These are phyloP conservation scores for Calendula officinalis DNA, from an alignment of 129 eudicot genomes.

Conservation along the genomic window DNA sequence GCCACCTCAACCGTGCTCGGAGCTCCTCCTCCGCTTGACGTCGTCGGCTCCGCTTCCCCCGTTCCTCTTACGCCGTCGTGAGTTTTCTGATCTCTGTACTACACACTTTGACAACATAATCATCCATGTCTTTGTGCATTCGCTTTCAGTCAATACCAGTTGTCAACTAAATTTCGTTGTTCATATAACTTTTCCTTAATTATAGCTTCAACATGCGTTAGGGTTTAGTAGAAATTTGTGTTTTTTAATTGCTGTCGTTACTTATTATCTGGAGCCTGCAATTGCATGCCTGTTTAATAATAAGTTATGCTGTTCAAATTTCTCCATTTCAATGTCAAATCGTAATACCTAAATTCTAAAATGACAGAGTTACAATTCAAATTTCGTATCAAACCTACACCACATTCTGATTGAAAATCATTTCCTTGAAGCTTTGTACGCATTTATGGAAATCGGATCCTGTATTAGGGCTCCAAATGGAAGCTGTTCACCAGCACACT, in stretches of 20 bases:
- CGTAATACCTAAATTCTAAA: not conserved
- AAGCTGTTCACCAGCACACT: conserved; percentile 17
- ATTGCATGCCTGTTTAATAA: conserved; percentile 5
- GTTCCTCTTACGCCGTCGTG: conserved; percentile 1
- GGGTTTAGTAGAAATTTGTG: conserved; percentile 1
- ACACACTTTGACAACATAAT: not conserved
- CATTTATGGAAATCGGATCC: conserved; percentile 43
- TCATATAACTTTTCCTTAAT: not conserved
- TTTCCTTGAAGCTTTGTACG: conserved; percentile 22
- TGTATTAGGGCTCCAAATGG: conserved; percentile 33
- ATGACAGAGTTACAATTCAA: not conserved
- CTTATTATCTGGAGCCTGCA: not conserved
- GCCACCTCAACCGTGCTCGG: not conserved
- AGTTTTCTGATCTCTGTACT: not conserved
- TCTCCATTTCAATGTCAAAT: not conserved
- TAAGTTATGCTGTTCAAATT: not conserved
- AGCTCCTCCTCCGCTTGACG: conserved; percentile 6
- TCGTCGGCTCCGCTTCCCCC: conserved; percentile 4
- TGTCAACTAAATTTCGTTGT: not conserved
- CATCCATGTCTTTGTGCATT: not conserved
- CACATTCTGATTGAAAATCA: conserved; percentile 13
- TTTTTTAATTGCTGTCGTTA: not conserved
- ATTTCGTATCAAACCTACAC: not conserved
- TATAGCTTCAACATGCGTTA: not conserved
- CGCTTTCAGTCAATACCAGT: not conserved